phyloP scores from a whole-genome alignment of 345 rosid species.

The Gossypium herbaceum region DNA sequence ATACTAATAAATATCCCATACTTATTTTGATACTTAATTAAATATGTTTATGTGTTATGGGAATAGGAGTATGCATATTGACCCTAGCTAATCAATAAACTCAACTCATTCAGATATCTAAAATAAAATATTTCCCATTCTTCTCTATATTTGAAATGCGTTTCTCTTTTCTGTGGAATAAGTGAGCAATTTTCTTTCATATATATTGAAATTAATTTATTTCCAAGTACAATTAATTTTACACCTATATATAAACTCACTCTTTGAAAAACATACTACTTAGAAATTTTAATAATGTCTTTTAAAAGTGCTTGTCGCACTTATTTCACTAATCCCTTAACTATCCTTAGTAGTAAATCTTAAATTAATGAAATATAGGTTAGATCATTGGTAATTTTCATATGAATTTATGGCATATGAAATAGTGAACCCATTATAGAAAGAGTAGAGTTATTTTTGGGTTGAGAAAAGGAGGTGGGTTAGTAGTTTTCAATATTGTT shows the following conservation, averaged over 20 bases:
- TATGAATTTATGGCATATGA: slow-evolving; percentile 6
- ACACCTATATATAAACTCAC: too few relatives aligned
- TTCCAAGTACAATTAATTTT: too few relatives aligned
- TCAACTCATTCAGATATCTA: background rate
- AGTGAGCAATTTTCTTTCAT: background rate
- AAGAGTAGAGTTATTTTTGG: slow-evolving; percentile 9
- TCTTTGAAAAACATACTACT: too few relatives aligned
- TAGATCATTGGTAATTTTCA: background rate
- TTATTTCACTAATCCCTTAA: too few relatives aligned
- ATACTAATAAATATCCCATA: background rate
- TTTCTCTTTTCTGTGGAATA: background rate
- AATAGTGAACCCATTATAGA: slow-evolving; percentile 17
- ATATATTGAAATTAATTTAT: too few relatives aligned
- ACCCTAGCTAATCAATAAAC: background rate
- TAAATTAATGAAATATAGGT: background rate
- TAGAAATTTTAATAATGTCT: background rate
- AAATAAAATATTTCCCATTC: too few relatives aligned
- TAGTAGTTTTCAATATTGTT: slow-evolving; percentile 30
- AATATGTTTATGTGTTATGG: background rate
- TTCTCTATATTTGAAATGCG: background rate
- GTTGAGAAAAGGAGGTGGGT: slow-evolving; percentile 25
- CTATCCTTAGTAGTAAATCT: too few relatives aligned
- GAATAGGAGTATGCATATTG: background rate
- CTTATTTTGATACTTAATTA: background rate
- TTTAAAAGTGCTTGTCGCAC: too few relatives aligned